A percentile compares a stretch with the other conserved stretches of the same genome.
These are phyloP conservation scores for Ophiostoma australiae DNA, from an alignment of 2,329 filamentous ascomycete species.

Conservation along the genomic window DNA sequence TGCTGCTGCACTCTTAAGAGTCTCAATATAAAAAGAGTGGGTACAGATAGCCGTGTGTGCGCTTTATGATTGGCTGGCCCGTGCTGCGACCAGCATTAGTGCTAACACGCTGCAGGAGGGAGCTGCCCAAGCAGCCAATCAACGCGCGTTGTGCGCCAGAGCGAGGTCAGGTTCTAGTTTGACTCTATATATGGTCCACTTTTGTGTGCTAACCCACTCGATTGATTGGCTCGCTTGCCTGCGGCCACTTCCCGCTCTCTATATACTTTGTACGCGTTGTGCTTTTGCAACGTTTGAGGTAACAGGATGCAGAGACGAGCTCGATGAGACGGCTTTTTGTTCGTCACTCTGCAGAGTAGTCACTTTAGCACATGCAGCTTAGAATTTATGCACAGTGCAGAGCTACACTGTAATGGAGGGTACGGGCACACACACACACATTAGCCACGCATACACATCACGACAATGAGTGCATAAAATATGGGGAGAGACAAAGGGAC, in stretches of 20 bases:
- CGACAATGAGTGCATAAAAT: neutral
- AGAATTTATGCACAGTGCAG: neutral
- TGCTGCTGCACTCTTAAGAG: neutral
- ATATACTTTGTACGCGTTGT: neutral
- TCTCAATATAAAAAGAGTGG: neutral
- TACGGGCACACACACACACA: neutral
- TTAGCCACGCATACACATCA: neutral
- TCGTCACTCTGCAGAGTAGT: neutral
- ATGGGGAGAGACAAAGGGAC: neutral
- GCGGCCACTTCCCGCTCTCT: neutral
- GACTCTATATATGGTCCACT: neutral
- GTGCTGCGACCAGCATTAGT: constrained; percentile 23
- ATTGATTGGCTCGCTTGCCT: constrained; percentile 7
- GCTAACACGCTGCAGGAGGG: constrained; percentile 20
- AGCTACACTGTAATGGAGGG: neutral
- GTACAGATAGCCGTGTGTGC: neutral
- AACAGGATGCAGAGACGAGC: neutral
- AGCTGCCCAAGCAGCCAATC: constrained; percentile 10
- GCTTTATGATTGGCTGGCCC: constrained; percentile 13
- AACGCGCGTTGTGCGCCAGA: neutral
- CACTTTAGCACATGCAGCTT: neutral
- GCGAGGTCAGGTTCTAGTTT: neutral
- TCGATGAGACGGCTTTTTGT: neutral
- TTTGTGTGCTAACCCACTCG: neutral
- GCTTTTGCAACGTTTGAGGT: neutral